Evolutionary conservation across 2,329 filamentous ascomycete species (phyloP).

Genomic region (Arthrobotrys sinensis): DNA sequence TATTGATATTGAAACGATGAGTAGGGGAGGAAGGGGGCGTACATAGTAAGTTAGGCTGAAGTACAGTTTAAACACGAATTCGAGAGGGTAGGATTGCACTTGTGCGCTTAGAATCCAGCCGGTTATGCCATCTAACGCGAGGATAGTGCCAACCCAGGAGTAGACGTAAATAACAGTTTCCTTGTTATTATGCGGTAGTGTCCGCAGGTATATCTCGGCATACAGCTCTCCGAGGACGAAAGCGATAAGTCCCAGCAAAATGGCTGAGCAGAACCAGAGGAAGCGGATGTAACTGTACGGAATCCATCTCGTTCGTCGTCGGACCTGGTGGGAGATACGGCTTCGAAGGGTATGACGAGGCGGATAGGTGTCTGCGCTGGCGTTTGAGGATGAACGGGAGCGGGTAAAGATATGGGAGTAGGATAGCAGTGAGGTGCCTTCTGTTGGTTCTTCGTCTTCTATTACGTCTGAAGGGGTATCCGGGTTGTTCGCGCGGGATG

Average conservation of each 20-base stretch:
- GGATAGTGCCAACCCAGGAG: constrained; percentile 78
- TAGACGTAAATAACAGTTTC: constrained; percentile 80
- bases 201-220: constrained; percentile 78
- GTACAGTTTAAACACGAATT: constrained; percentile 81
- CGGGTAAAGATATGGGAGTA: constrained; percentile 55
- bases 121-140: constrained; percentile 76
- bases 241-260: constrained; percentile 76
- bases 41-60: constrained; percentile 77
- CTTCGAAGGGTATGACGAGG: constrained; percentile 35
- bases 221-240: constrained; percentile 80
- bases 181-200: constrained; percentile 76
- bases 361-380: constrained; percentile 44
- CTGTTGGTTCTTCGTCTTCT: constrained; percentile 34
- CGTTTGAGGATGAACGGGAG: constrained; percentile 49
- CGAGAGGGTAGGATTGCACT: constrained; percentile 79
- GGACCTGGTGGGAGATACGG: constrained; percentile 48
- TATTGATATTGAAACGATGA: background rate
- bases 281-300: constrained; percentile 74
- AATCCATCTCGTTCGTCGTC: constrained; percentile 60
- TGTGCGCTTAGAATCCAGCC: constrained; percentile 79
- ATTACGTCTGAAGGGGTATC: constrained; percentile 13
- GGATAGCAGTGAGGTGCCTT: constrained; percentile 45
- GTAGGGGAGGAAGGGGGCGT: background rate
- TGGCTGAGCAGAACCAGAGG: constrained; percentile 78
- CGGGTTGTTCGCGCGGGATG: constrained; percentile 15